Evolutionary conservation across 2,329 filamentous ascomycete species (phyloP).

Genomic region (Dactylellina sp.): DNA sequence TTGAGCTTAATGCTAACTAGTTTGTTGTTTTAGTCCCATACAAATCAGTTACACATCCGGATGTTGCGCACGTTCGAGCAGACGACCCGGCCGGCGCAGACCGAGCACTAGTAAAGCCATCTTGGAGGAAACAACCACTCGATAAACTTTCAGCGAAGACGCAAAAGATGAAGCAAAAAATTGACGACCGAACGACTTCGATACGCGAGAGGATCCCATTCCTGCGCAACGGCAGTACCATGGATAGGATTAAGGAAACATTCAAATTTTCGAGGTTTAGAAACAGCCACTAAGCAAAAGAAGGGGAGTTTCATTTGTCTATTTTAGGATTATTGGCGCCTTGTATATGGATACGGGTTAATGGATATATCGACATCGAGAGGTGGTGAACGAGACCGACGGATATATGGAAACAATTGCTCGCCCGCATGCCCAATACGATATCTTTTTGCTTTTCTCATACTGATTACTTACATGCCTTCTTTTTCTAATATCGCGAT

Average conservation of each 20-base stretch:
- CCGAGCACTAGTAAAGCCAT: conserved; percentile 34
- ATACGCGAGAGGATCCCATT: conserved; percentile 54
- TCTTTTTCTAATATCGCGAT: conserved; percentile 5
- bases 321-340: conserved; percentile 14
- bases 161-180: conserved; percentile 50
- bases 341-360: conserved; percentile 17
- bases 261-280: conserved; percentile 55
- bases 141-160: conserved; percentile 51
- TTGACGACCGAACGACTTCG: conserved; percentile 46
- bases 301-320: conserved; percentile 6
- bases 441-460: conserved; percentile 2
- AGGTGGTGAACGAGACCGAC: conserved; percentile 41
- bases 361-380: conserved; percentile 31
- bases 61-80: conserved; percentile 44
- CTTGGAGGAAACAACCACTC: conserved; percentile 52
- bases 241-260: conserved; percentile 55
- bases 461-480: conserved; percentile 3
- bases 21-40: conserved; percentile 40
- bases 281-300: conserved; percentile 28
- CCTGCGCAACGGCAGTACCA: conserved; percentile 52
- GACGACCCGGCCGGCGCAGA: conserved; percentile 27
- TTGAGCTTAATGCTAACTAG: conserved; percentile 23
- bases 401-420: conserved; percentile 15
- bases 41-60: conserved; percentile 54
- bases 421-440: not conserved